Evolutionary conservation across 2,329 filamentous ascomycete genomes (phyloP).

Genomic region (Colletotrichum abscissum): DNA sequence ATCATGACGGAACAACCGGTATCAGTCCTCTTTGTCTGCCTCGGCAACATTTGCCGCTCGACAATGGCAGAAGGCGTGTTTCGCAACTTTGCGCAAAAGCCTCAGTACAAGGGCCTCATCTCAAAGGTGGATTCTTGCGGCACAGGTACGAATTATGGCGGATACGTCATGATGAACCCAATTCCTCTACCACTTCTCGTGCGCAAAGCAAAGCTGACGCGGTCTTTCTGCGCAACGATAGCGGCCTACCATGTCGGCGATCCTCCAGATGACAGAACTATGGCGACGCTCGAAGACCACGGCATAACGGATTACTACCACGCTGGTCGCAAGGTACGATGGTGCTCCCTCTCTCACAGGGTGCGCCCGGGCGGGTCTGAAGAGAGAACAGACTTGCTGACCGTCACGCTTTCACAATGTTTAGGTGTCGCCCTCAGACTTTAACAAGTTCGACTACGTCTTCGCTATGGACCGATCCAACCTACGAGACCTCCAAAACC

Average conservation of each 20-base stretch:
- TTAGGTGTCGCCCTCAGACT: constrained; percentile 74
- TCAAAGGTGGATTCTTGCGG: constrained; percentile 86
- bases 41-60: constrained; percentile 95
- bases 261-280: constrained; percentile 83
- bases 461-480: constrained; percentile 95
- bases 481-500: constrained; percentile 73
- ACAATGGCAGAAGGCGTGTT: constrained; percentile 98
- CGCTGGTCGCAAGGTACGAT: constrained; percentile 79
- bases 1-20: constrained; percentile 55
- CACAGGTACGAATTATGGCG: constrained; percentile 63
- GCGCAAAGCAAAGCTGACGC: constrained; percentile 7
- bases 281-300: constrained; percentile 79
- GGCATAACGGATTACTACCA: constrained; percentile 84
- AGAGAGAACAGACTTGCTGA: constrained; percentile 3
- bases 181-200: not conserved
- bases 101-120: constrained; percentile 70
- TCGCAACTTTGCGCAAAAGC: constrained; percentile 72
- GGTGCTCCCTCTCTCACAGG: not conserved
- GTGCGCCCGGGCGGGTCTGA: constrained; percentile 9
- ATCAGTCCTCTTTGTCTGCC: constrained; percentile 92
- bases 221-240: constrained; percentile 39
- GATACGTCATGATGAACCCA: constrained; percentile 29
- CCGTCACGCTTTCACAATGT: not conserved
- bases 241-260: constrained; percentile 86
- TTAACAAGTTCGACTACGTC: constrained; percentile 89